Evolutionary conservation across 176 grass and related monocot genomes (phyloP), one percentile per base, ranked within the genome.

Genomic region (Carex pumila): DNA sequence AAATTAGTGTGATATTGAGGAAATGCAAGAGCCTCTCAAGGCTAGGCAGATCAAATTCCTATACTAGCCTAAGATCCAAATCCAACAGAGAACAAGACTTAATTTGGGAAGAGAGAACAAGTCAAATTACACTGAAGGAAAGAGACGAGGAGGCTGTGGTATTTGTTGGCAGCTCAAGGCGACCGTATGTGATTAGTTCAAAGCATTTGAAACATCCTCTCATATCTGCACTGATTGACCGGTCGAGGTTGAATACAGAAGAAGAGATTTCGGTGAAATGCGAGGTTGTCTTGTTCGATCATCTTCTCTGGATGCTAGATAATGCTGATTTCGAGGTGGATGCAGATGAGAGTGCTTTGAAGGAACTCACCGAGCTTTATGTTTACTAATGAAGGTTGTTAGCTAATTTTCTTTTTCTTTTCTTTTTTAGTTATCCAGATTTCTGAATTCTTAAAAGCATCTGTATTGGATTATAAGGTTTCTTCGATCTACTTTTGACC

Each of bases 221-320:
- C 36, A 79, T 97, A 85, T 62, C 82, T 3, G 85, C 95, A 49
- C 84, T 97, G 65, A 92, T 97, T 66, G 89, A 87, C 45, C 59
- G 15, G 8, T 15, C 6, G 37, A 19, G 13, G 19, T 13, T 7
- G 67, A 7, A 65, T 12, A 30, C 76, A 7, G 83, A 71, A 30
- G 81, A 67, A 47, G 37, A 64, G 9, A 62, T 88, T 12, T 89
- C 84, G 2, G 92, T 97, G 57, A 91, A 85, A 77, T 97, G 95
- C 67, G 95, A 97, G 86, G 90, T 97, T 2, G 95, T 97, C 55
- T 87, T 97, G 17, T 97, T 97, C 58, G 95, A 97, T 65, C 95
- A 97, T 86, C 90, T 97, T 5, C 81, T 97, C 60, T 97, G 95
- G 95, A 94, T 97, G 92, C 84, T 97, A 25, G 92, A 94, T 69